These are phyloP conservation scores for Penicillium sp. DNA, from an alignment of 2,329 filamentous ascomycete genomes.

Conservation along the genomic window DNA sequence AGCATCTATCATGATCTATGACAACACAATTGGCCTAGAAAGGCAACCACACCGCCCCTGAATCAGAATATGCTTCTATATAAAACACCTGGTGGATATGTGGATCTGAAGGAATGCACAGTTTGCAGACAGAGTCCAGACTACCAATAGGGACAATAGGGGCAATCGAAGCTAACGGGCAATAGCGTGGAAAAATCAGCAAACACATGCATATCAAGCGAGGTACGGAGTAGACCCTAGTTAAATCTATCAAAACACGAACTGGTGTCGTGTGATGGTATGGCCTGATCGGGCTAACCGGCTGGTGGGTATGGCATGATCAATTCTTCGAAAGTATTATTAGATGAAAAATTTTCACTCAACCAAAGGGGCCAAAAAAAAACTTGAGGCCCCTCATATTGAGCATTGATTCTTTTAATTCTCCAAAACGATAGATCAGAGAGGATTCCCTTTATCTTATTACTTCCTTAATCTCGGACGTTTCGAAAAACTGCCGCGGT, in stretches of 20 bases:
- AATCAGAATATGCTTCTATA: background rate
- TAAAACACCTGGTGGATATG: background rate
- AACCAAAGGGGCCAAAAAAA: background rate
- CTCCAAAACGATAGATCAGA: background rate
- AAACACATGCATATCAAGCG: slow-evolving; percentile 3
- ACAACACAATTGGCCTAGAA: background rate
- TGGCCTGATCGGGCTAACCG: slow-evolving; percentile 16
- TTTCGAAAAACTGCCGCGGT: slow-evolving; percentile 17
- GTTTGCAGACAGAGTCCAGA: background rate
- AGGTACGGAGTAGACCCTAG: background rate
- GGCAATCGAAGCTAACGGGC: background rate
- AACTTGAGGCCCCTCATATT: background rate
- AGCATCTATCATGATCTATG: too few species aligned
- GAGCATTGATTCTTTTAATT: background rate
- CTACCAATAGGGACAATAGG: background rate
- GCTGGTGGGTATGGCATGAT: slow-evolving; percentile 19
- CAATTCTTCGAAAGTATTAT: background rate
- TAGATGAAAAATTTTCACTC: background rate
- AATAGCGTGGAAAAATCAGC: slow-evolving; percentile 6
- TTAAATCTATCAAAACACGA: background rate
- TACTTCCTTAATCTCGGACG: slow-evolving; percentile 13
- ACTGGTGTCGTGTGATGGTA: slow-evolving; percentile 15
- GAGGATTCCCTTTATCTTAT: background rate
- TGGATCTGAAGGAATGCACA: background rate
- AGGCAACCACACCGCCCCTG: background rate